Evolutionary conservation across 768 basidiomycete genomes (phyloP), one percentile per base, ranked within the genome.

Genomic region (Trametes gibbosa): DNA sequence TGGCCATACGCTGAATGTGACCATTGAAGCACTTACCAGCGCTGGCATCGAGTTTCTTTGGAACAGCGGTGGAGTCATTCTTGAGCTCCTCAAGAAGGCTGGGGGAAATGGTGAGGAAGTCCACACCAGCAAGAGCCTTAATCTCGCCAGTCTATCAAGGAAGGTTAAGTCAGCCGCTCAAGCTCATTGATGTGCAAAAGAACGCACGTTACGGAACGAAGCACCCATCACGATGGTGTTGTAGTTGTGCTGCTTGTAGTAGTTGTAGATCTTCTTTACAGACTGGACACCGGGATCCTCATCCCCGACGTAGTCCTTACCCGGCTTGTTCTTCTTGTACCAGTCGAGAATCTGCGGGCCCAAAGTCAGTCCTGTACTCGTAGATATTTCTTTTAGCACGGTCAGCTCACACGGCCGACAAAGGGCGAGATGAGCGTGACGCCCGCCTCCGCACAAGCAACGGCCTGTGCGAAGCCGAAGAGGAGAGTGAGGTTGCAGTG

Each of bases 181-280:
- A 35, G 1, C 25, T 32, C 21, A 2, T 9, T 16, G 1, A 51
- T 39, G 5, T 21, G 3, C 6, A 51, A 42, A 23, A 35, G 17
- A 3, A 78, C 89, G 58, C 66, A 95, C 88, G 81, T 98, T 98
- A 73, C 97, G 91, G 95, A 99, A 98, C 32, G 94, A 96, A 59
- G 97, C 97, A 72, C 96, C 97, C 97, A 98, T 98, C 74, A 98
- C 96, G 76, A 99, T 98, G 67, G 97, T 99, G 70, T 95, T 92
- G 85, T 99, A 98, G 60, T 84, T 83, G 77, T 98, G 85, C 73
- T 97, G 95, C 84, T 98, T 98, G 86, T 99, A 99, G 77, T 95
- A 98, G 82, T 96, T 92, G 86, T 89, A 99, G 80, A 99, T 99
- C 77, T 83, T 90, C 81, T 92, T 89, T 63, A 99, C 97, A 41